These are phyloP conservation scores for Cicer pinnatifidum DNA, from an alignment of 306 rosid genomes.

Conservation along the genomic window DNA sequence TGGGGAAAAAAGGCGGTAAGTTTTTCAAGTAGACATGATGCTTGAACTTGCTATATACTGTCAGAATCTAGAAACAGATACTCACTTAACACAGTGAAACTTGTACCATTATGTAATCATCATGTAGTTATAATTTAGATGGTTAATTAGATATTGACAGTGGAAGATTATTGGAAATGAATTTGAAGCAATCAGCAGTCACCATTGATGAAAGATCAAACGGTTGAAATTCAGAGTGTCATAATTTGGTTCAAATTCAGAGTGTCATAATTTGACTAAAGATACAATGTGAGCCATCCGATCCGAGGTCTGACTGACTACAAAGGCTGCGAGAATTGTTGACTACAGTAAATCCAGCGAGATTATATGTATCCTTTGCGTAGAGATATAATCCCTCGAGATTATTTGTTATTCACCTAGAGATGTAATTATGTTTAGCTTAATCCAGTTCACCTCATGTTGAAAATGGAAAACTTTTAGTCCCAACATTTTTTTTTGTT, in stretches of 20 bases:
- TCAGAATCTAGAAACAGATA: slow-evolving; percentile 45
- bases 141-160: slow-evolving; percentile 47
- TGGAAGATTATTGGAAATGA: slow-evolving; percentile 27
- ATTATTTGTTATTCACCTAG: slow-evolving; percentile 24
- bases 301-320: neutral
- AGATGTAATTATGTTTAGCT: slow-evolving; percentile 48
- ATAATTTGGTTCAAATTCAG: neutral
- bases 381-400: neutral
- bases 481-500: slow-evolving; percentile 24
- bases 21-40: slow-evolving; percentile 68
- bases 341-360: neutral
- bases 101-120: slow-evolving; percentile 49
- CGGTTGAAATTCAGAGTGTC: neutral
- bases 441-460: slow-evolving; percentile 30
- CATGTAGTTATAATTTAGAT: slow-evolving; percentile 46
- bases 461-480: slow-evolving; percentile 40
- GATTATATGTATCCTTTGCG: neutral
- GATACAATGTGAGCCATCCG: neutral
- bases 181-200: neutral
- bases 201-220: neutral
- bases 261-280: neutral
- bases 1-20: slow-evolving; percentile 82
- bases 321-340: no score
- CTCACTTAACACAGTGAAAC: slow-evolving; percentile 44
- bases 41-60: slow-evolving; percentile 43